Conservation (phyloP, 2,329 filamentous ascomycete species). For the Blumeriella jaapii region DNA sequence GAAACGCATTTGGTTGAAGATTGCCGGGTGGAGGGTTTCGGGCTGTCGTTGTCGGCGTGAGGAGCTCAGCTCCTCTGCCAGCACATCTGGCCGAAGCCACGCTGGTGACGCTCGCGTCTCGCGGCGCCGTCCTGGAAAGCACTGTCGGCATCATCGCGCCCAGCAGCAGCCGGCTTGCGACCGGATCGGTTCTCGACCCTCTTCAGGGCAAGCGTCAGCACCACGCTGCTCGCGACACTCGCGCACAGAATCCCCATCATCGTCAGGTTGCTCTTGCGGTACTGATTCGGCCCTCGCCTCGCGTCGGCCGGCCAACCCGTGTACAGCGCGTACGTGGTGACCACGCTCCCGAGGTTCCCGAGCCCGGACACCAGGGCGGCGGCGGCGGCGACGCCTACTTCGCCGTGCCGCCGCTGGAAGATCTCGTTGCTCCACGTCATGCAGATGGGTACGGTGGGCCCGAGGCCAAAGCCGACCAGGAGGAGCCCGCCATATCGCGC, state of each 20-base stretch:
- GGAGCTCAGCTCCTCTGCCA: conserved; percentile 18
- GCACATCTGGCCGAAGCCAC: conserved; percentile 39
- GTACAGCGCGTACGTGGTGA: conserved; percentile 83
- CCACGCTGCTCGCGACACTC: conserved; percentile 61
- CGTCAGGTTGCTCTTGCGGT: conserved; percentile 71
- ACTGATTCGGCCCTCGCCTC: conserved; percentile 54
- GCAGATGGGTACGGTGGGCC: conserved; percentile 81
- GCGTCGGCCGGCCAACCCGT: conserved; percentile 74
- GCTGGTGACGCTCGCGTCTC: conserved; percentile 43
- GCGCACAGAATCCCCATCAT: conserved; percentile 78
- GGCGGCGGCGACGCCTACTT: conserved; percentile 81
- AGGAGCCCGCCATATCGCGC: conserved; percentile 80
- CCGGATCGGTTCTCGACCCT: conserved; percentile 43
- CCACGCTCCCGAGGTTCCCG: conserved; percentile 75
- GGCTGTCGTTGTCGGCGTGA: background rate
- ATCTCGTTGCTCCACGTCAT: conserved; percentile 92
- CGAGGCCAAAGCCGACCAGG: conserved; percentile 81
- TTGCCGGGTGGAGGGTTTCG: no score
- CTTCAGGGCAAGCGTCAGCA: conserved; percentile 57
- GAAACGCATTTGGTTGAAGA: no score
- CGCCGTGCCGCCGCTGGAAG: conserved; percentile 79
- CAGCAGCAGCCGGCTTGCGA: conserved; percentile 23
- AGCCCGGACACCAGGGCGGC: conserved; percentile 77
- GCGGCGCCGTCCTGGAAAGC: conserved; percentile 48
- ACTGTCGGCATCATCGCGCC: conserved; percentile 28